Evolutionary conservation across 1,284 basidiomycete species (phyloP).

Genomic region (Xerocomus nothofagi): DNA sequence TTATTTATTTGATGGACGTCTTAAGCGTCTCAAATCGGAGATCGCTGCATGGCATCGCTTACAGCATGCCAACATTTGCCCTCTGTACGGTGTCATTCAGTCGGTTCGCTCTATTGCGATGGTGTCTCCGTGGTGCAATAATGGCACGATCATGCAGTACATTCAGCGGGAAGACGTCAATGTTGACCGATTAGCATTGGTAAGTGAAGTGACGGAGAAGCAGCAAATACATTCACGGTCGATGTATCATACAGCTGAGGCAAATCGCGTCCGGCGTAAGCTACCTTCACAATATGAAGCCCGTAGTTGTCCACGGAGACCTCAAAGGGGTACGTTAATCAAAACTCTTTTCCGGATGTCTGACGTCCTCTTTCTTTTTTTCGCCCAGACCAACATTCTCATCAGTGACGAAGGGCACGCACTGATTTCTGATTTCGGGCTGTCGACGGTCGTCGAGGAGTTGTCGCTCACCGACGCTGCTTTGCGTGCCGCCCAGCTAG

Average conservation of each 20-base stretch:
- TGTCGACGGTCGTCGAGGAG: slow-evolving; percentile 57
- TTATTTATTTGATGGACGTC: neutral
- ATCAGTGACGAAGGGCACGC: slow-evolving; percentile 49
- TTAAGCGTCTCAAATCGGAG: slow-evolving; percentile 54
- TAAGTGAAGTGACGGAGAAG: slow-evolving; percentile 27
- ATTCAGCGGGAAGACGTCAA: slow-evolving; percentile 39
- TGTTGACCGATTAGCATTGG: slow-evolving; percentile 45
- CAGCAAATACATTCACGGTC: neutral
- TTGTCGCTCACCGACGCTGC: slow-evolving; percentile 37
- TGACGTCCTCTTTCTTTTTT: neutral
- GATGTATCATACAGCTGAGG: slow-evolving; percentile 37
- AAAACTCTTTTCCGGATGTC: neutral
- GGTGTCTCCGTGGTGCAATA: slow-evolving; percentile 61
- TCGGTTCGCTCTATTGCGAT: slow-evolving; percentile 50
- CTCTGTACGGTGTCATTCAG: slow-evolving; percentile 51
- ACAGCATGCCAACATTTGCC: slow-evolving; percentile 51
- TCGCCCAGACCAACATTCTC: slow-evolving; percentile 53
- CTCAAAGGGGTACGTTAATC: slow-evolving; percentile 47
- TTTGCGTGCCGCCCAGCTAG: slow-evolving; percentile 31
- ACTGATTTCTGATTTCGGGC: slow-evolving; percentile 59
- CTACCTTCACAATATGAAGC: slow-evolving; percentile 52
- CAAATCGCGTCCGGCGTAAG: slow-evolving; percentile 54
- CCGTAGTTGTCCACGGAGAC: slow-evolving; percentile 56
- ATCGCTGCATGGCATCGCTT: slow-evolving; percentile 53
- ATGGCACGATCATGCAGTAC: slow-evolving; percentile 53